phyloP scores from a whole-genome alignment of 2,329 filamentous ascomycete genomes.

The Neurospora crassa region DNA sequence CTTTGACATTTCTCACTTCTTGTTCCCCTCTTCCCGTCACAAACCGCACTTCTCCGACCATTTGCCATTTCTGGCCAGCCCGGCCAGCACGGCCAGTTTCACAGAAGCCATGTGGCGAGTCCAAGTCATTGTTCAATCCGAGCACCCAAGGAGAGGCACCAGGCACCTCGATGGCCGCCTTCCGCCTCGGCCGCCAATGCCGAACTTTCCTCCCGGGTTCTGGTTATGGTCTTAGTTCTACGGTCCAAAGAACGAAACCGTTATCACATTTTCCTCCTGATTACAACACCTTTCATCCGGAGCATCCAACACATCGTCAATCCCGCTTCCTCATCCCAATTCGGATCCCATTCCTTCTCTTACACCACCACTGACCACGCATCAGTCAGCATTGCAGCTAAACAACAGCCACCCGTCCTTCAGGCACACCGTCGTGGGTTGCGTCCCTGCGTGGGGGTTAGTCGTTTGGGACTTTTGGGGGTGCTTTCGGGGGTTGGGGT shows the following conservation, averaged over 20 bases:
- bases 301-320: not conserved
- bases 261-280: not conserved
- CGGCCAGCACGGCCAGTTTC: not conserved
- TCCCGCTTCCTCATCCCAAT: not conserved
- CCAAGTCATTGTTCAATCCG: not conserved
- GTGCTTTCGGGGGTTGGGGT: not conserved
- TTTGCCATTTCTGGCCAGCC: not conserved
- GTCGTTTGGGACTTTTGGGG: not conserved
- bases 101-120: not conserved
- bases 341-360: not conserved
- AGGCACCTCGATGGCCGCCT: not conserved
- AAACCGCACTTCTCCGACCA: not conserved
- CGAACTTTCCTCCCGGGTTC: not conserved
- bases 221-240: not conserved
- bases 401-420: not conserved
- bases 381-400: not conserved
- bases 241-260: not conserved
- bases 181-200: not conserved
- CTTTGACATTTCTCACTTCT: not conserved
- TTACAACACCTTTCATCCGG: not conserved
- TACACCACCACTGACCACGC: not conserved
- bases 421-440: not conserved
- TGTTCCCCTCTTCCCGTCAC: not conserved
- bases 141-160: not conserved
- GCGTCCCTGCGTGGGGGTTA: not conserved